Percentiles rank a stretch among this genome's conserved stretches.
Conservation (phyloP, 2,329 filamentous ascomycete genomes). For the Cryphonectria japonica region DNA sequence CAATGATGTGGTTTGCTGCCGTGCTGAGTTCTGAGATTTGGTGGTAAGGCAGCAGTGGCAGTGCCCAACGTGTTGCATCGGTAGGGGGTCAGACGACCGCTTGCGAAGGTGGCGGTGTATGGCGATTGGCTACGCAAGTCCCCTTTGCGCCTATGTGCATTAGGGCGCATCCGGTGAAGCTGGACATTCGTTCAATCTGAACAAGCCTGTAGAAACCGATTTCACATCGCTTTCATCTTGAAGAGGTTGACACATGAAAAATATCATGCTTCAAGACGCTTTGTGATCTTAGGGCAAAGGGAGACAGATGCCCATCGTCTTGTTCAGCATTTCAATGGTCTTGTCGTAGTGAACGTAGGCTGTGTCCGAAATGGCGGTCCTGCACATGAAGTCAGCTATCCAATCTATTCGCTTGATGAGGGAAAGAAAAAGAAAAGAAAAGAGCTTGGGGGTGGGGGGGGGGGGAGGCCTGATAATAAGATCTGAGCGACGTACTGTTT, state of each 20-base stretch:
- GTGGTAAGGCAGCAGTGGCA: neutral
- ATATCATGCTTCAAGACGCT: neutral
- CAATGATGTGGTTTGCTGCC: neutral
- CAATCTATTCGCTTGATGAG: slow-evolving; percentile 20
- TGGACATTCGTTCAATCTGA: neutral
- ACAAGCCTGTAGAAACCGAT: neutral
- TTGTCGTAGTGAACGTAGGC: slow-evolving; percentile 67
- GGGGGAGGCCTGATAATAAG: neutral
- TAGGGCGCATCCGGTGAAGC: neutral
- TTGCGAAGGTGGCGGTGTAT: neutral
- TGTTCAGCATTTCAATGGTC: slow-evolving; percentile 74
- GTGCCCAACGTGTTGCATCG: neutral
- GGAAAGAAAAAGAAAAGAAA: neutral
- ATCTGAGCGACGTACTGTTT: slow-evolving; percentile 30
- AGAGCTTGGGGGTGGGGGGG: neutral
- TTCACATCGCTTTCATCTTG: neutral
- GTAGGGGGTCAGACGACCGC: neutral
- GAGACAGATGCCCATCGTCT: slow-evolving; percentile 70
- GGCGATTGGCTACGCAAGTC: neutral
- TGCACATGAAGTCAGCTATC: slow-evolving; percentile 30
- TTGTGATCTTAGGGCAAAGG: slow-evolving; percentile 40
- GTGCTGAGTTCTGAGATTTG: neutral
- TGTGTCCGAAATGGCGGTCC: slow-evolving; percentile 32
- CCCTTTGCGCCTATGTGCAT: neutral
- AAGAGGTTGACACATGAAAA: neutral